Base-by-base conservation (phyloP, 208 protist genomes). In the Blastocrithidia nonstop region DNA sequence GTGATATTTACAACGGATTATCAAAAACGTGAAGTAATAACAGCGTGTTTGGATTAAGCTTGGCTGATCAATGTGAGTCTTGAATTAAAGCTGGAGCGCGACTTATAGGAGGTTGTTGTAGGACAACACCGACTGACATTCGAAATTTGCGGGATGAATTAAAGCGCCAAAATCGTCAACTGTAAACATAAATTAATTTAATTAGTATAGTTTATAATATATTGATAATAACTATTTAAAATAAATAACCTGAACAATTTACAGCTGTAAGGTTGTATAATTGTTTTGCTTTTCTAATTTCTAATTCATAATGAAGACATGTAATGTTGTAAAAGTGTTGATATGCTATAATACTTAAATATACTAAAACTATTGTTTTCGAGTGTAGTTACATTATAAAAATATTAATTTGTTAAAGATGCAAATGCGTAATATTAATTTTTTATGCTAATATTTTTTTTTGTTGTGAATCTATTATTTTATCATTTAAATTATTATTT, bases 21-120 rank as follows among this genome's bases (percentile, higher is more conserved):
- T 56, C 38, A 3, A 80, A 66, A 45, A 57, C 36, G 29, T 79
- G 65, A 66, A 3, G 40, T 32, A 8, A 28, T 43, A 7, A 15
- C 24, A 6, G 32, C 26, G 26, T 9, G 4, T 23, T 51, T 23
- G 2, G 22, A 21, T 33, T 19, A n/a, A n/a, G n/a, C n/a, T 42
- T 79, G 32, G 26, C 46, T 3, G 24, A 26, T 0, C 11, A 71
- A 4, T 57, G 42, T 37, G 21, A 5, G 16, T 32, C 37, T 20
- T 77, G 67, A 65, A 39, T 47, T 2, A 19, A 27, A 0, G 15
- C 51, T 17, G 67, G 67, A 17, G 63, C 57, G 3, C 59, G 72
- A 0, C 28, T 77, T 15, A 50, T 82, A 26, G 67, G 72, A 22
- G 67, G 72, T 4, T 82, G 72, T 48, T 77, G 67, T 46, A 63